Evolutionary conservation across 1,284 basidiomycete species (phyloP), one percentile per base, ranked within the genome.

Genomic region (Pseudozyma hubeiensis): DNA sequence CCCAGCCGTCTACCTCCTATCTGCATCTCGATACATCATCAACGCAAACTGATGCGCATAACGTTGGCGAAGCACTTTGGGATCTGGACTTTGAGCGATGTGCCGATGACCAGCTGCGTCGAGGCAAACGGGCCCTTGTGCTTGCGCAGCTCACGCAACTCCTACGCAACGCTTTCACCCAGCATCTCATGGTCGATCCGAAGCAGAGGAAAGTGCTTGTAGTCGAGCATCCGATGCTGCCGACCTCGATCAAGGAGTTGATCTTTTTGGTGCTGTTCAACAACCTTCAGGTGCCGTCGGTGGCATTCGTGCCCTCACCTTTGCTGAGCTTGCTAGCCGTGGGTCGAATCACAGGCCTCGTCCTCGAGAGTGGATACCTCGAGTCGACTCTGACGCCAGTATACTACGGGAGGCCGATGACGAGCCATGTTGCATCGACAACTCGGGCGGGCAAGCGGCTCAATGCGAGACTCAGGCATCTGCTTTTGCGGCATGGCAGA

Each of bases 171-270:
- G 63, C 80, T 3, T 83, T 77, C 50, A 68, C 74, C 14, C 69
- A 83, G 79, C 91, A 93, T 60, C 88, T 99, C 47, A 88, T 97
- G 84, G 92, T 92, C 67, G 97, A 98, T 82, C 92, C 95, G 0
- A 96, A 94, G 84, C 90, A 93, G 37, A 89, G 96, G 51, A 97
- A 96, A 84, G 91, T 99, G 60, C 92, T 98, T 52, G 81, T 99
- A 30, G 87, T 96, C 7, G 95, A 98, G 85, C 92, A 93, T 81
- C 92, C 96, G 0, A 86, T 97, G 50, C 86, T 97, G 11, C 93
- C 95, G 0, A 85, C 92, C 2, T 89, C 91, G 67, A 90, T 97
- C 81, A 97, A 97, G 85, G 92, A 95, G 49, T 90, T 90, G 70
- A 89, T 99, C 50, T 93, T 93, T 6, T 89, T 90, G 52, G 90